Conservation (phyloP, 2,329 filamentous ascomycete species). For the Aspergillus brunneoviolaceus region DNA sequence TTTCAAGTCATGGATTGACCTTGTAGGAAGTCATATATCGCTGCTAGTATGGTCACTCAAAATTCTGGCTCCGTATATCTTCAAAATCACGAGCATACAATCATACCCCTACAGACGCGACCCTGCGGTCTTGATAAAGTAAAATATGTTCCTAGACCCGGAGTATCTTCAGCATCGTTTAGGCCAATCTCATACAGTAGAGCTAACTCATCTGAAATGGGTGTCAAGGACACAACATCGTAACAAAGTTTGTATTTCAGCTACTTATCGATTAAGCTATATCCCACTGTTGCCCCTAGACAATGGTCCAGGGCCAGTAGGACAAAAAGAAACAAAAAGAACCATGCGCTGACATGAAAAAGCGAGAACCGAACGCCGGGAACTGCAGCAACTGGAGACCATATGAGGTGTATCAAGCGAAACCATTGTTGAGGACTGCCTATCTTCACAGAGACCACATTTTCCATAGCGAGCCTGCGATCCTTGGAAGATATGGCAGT, state of each 20-base stretch:
- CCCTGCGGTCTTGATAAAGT: too few relatives aligned
- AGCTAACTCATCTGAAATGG: too few relatives aligned
- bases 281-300: conserved; percentile 2
- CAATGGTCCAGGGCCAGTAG: conserved; percentile 3
- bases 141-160: too few relatives aligned
- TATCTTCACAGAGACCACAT: conserved; percentile 3
- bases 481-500: conserved; percentile 6
- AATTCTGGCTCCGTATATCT: too few relatives aligned
- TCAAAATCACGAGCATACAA: too few relatives aligned
- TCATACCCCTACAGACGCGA: too few relatives aligned
- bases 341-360: conserved; percentile 15
- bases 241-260: not conserved
- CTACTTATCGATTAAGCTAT: conserved; percentile 2
- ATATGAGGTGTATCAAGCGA: conserved; percentile 3
- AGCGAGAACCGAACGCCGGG: conserved; percentile 23
- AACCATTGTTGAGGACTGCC: conserved; percentile 1
- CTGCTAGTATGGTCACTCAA: too few relatives aligned
- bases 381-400: conserved; percentile 15
- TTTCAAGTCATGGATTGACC: too few relatives aligned
- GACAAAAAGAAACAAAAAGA: conserved; percentile 1
- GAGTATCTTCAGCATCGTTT: too few relatives aligned
- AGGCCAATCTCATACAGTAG: too few relatives aligned
- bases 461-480: not conserved
- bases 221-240: not conserved
- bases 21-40: too few relatives aligned